Evolutionary conservation across 495 filamentous ascomycete genomes (phyloP), one percentile per base, ranked within the genome.

Genomic region (Sphaerosporella brunnea): DNA sequence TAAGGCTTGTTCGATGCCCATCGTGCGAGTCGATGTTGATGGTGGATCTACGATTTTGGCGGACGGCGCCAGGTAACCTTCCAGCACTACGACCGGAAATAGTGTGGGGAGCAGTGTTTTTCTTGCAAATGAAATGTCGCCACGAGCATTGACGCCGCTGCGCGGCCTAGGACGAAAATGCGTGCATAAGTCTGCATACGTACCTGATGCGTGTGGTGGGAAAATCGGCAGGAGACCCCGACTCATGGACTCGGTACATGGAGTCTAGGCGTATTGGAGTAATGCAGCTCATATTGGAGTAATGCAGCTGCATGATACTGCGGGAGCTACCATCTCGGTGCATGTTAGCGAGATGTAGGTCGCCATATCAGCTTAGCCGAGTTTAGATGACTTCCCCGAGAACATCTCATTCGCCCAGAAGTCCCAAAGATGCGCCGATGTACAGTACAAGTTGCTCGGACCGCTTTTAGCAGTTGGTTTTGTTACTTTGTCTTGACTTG

Each of bases 41-140:
- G n/a, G n/a, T n/a, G n/a, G n/a, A n/a, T n/a, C n/a, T n/a, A n/a
- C n/a, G n/a, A n/a, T n/a, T n/a, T n/a, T n/a, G n/a, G n/a, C n/a
- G n/a, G n/a, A n/a, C n/a, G n/a, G n/a, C n/a, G n/a, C n/a, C n/a
- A n/a, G n/a, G n/a, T n/a, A n/a, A n/a, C n/a, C n/a, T n/a, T n/a
- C n/a, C n/a, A n/a, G n/a, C n/a, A n/a, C n/a, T n/a, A n/a, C n/a
- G n/a, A n/a, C n/a, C n/a, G n/a, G n/a, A n/a, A n/a, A n/a, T n/a
- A n/a, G n/a, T n/a, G n/a, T n/a, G n/a, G n/a, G n/a, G n/a, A n/a
- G n/a, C n/a, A n/a, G n/a, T n/a, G n/a, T n/a, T n/a, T n/a, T n/a
- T n/a, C n/a, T n/a, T 39, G 18, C 36, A 39, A 39, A 39, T 39
- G 36, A 39, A 39, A 39, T 5, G 36, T 39, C 15, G 36, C 36